Base-by-base conservation (phyloP, 192 early-diverging fungal species). In the Backusella mclennaniae region DNA sequence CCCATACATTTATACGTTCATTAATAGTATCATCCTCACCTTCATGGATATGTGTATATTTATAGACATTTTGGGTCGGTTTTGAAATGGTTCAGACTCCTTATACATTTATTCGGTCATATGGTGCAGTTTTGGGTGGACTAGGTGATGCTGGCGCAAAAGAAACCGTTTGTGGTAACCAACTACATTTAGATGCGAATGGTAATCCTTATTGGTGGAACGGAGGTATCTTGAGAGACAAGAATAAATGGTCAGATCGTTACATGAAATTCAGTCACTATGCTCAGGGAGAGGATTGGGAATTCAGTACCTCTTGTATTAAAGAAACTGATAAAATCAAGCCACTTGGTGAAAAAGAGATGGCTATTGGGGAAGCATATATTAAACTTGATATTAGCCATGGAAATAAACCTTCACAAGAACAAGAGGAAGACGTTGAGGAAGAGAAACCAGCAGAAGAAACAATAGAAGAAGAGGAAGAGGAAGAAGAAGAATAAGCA, bases 1-100 rank as follows among this genome's bases (percentile, higher is more conserved):
- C 14, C n/a, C 26, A 7, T 39, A 7, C 23, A 7, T 0, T 35
- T 12, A 66, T 39, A n/a, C 6, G 46, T 4, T 66, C 39, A 66
- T 11, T 66, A 33, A 35, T 71, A 59, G 71, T 35, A 66, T n/a
- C 59, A 44, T 53, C 5, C 8, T 39, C 14, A 59, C 17, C 1
- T 35, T 59, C 0, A 59, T n/a, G 19, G 1, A 49, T 49, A 49
- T 49, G 19, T n/a, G 46, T 6, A 49, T 17, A 39, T 1, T 6
- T 35, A 31, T 38, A 79, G 72, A 77, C 90, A 0, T 93, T 90
- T 42, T 93, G 92, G 92, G 80, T 86, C 26, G 90, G 90, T 2
- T 86, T 80, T 41, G 92, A 92, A 77, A 86, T 89, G 84, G 69
- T 85, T 23, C 82, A 88, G 31, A 83, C 85, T 35, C 89, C 88